Percentiles rank a stretch among this genome's conserved stretches.
Conservation (phyloP, 2,329 filamentous ascomycete genomes). For the Fusarium sp. region DNA sequence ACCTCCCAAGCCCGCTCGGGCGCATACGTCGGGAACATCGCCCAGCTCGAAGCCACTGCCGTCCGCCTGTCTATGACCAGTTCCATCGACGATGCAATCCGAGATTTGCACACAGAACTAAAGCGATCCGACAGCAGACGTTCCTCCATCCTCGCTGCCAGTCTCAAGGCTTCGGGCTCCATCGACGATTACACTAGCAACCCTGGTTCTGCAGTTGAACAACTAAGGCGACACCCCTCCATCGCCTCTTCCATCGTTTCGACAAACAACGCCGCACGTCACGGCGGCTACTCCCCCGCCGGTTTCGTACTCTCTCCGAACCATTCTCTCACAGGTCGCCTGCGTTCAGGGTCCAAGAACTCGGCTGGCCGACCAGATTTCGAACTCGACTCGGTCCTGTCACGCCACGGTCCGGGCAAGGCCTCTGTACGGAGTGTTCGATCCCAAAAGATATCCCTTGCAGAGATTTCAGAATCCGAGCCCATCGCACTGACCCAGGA, state of each 20-base stretch:
- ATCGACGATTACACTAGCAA: conserved; percentile 50
- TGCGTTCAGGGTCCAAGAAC: conserved; percentile 70
- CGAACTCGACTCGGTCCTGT: conserved; percentile 59
- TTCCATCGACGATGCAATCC: conserved; percentile 84
- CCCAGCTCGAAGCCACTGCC: conserved; percentile 81
- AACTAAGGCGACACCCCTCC: conserved; percentile 62
- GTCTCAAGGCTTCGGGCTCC: conserved; percentile 54
- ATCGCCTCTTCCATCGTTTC: conserved; percentile 76
- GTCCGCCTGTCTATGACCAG: conserved; percentile 82
- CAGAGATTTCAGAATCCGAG: conserved; percentile 72
- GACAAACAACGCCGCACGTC: conserved; percentile 76
- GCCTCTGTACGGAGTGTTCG: conserved; percentile 66
- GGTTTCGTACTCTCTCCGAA: conserved; percentile 79
- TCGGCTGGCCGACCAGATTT: conserved; percentile 60
- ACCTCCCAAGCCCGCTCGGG: conserved; percentile 69
- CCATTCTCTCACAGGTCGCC: conserved; percentile 71
- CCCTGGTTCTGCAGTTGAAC: conserved; percentile 45
- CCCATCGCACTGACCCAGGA: conserved; percentile 66
- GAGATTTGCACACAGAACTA: conserved; percentile 79
- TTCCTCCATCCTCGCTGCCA: conserved; percentile 73
- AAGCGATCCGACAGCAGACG: conserved; percentile 79
- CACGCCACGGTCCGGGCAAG: conserved; percentile 70
- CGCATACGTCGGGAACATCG: conserved; percentile 77
- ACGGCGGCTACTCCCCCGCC: conserved; percentile 79
- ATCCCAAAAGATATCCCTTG: conserved; percentile 67